A percentile compares a stretch with the other conserved stretches of the same genome.
phyloP scores from a whole-genome alignment of 306 rosid species.

The Prosopis cineraria region DNA sequence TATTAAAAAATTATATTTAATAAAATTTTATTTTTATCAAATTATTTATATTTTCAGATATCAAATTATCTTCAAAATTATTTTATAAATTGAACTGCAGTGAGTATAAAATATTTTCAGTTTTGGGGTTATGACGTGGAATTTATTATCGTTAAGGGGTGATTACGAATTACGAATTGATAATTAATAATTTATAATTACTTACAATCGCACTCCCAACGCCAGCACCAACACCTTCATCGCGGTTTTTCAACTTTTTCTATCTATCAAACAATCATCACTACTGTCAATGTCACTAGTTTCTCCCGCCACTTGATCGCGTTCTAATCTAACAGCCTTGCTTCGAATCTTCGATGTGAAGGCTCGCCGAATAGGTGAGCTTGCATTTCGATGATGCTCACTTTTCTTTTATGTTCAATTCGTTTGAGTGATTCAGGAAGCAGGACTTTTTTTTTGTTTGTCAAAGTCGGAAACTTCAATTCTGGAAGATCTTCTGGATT shows the following conservation, averaged over 20 bases:
- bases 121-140: no score
- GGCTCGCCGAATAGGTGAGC: slow-evolving; percentile 46
- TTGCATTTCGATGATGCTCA: slow-evolving; percentile 33
- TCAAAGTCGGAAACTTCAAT: slow-evolving; percentile 28
- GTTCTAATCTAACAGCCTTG: not conserved
- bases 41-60: no score
- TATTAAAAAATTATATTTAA: no score
- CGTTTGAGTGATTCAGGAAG: slow-evolving; percentile 9
- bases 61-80: no score
- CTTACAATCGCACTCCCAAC: no score
- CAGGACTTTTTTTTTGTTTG: slow-evolving; percentile 19
- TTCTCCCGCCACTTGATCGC: slow-evolving; percentile 34
- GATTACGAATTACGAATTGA: no score
- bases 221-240: no score
- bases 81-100: no score
- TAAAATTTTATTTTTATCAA: no score
- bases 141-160: no score
- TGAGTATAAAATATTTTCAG: no score
- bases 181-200: no score
- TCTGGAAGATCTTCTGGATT: not conserved
- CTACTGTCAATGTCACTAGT: not conserved
- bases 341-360: slow-evolving; percentile 30
- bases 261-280: not conserved
- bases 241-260: slow-evolving; percentile 9
- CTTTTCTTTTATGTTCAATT: not conserved